Percentiles rank a stretch among this genome's conserved stretches.
Evolutionary conservation across 108 stramenopile genomes (phyloP).

Genomic region (Discostella stelligeroides): DNA sequence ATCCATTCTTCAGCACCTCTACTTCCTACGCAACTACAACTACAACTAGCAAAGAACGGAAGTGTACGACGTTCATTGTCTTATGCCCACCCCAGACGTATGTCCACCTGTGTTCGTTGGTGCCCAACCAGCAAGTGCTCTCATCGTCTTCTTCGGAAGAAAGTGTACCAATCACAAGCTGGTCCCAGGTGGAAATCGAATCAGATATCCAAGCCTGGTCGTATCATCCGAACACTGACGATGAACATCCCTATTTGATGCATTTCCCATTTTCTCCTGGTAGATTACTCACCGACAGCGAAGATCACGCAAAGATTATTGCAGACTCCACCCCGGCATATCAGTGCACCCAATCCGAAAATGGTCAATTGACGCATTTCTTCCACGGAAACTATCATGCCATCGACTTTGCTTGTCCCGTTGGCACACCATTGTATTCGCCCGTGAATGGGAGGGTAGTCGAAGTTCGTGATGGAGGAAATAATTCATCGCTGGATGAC

Average conservation of each 20-base stretch:
- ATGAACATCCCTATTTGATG: slow-evolving; percentile 57
- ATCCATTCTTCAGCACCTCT: too few relatives aligned
- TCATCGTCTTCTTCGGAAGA: background rate
- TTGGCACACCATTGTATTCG: slow-evolving; percentile 80
- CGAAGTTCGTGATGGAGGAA: slow-evolving; percentile 50
- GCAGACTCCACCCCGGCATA: slow-evolving; percentile 36
- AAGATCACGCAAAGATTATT: too few relatives aligned
- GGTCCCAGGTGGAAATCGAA: slow-evolving; percentile 65
- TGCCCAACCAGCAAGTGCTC: slow-evolving; percentile 27
- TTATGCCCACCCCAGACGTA: slow-evolving; percentile 77
- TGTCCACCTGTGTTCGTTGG: slow-evolving; percentile 67
- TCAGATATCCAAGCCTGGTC: slow-evolving; percentile 76
- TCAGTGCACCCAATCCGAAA: slow-evolving; percentile 84
- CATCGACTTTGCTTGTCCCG: slow-evolving; percentile 84
- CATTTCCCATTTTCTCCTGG: slow-evolving; percentile 64
- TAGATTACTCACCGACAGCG: too few relatives aligned
- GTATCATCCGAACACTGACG: slow-evolving; percentile 62
- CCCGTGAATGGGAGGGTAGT: slow-evolving; percentile 71
- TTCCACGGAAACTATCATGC: slow-evolving; percentile 88
- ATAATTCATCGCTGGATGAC: background rate
- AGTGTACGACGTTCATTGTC: slow-evolving; percentile 79
- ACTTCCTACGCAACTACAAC: too few relatives aligned
- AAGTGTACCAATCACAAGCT: slow-evolving; percentile 28
- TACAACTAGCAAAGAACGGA: slow-evolving; percentile 2
- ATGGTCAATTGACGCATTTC: slow-evolving; percentile 86